phyloP scores from a whole-genome alignment of 805 yeast species.

The Ogataea kodamae region DNA sequence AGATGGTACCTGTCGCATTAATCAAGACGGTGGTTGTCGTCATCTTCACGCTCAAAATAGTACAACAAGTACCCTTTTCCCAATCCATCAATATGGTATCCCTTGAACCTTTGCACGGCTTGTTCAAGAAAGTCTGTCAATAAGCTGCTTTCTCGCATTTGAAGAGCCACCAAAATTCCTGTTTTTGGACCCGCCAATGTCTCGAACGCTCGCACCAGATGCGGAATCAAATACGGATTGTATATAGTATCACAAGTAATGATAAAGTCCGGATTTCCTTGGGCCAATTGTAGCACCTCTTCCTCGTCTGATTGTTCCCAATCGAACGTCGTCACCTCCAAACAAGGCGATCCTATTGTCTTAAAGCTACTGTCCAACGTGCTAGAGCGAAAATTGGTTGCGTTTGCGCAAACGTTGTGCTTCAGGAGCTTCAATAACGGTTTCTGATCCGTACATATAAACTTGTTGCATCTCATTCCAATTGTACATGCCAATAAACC shows the following conservation, averaged over 20 bases:
- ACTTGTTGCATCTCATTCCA: constrained; percentile 36
- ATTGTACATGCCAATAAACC: constrained; percentile 45
- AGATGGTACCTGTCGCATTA: constrained; percentile 90
- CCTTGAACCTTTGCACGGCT: constrained; percentile 31
- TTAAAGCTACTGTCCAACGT: constrained; percentile 18
- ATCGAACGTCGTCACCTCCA: constrained; percentile 53
- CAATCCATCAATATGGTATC: constrained; percentile 37
- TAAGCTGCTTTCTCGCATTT: constrained; percentile 50
- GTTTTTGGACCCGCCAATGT: constrained; percentile 34
- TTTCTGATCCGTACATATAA: constrained; percentile 57
- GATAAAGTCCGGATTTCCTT: constrained; percentile 40
- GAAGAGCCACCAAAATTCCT: constrained; percentile 45
- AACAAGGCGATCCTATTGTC: constrained; percentile 13
- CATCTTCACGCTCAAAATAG: constrained; percentile 23
- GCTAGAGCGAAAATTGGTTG: constrained; percentile 20
- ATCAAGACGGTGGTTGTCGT: too few relatives aligned
- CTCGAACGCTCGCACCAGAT: constrained; percentile 43
- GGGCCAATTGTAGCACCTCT: constrained; percentile 8
- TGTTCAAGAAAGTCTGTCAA: constrained; percentile 43
- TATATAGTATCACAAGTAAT: constrained; percentile 66
- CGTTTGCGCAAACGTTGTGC: constrained; percentile 43
- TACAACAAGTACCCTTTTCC: constrained; percentile 46
- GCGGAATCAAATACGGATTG: constrained; percentile 54
- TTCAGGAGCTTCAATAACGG: constrained; percentile 49
- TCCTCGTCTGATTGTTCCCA: constrained; percentile 48